Evolutionary conservation across 2,329 filamentous ascomycete species (phyloP).

Genomic region (Apiospora phragmitis): DNA sequence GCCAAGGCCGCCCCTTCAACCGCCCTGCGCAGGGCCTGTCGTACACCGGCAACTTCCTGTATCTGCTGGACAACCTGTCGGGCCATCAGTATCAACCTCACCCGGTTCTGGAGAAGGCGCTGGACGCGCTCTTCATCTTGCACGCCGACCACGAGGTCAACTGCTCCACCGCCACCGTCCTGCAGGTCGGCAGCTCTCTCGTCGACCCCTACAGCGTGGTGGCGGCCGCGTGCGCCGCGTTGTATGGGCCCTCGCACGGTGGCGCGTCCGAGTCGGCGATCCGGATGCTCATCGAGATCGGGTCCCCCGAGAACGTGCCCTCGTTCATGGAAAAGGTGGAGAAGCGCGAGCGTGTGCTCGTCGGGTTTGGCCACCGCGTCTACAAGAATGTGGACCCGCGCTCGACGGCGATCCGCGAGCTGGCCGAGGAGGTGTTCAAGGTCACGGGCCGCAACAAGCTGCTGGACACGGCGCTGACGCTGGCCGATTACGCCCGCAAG

Average conservation of each 20-base stretch:
- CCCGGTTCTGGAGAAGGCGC: conserved; percentile 48
- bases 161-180: conserved; percentile 54
- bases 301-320: conserved; percentile 50
- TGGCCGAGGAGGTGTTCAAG: conserved; percentile 50
- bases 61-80: conserved; percentile 53
- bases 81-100: conserved; percentile 48
- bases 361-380: conserved; percentile 56
- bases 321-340: conserved; percentile 51
- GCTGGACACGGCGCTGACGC: conserved; percentile 47
- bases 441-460: conserved; percentile 52
- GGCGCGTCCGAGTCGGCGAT: conserved; percentile 61
- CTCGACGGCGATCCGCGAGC: conserved; percentile 47
- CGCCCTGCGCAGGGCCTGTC: conserved; percentile 46
- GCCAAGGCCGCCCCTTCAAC: conserved; percentile 52
- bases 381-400: conserved; percentile 57
- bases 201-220: conserved; percentile 58
- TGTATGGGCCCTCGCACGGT: conserved; percentile 59
- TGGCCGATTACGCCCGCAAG: conserved; percentile 46
- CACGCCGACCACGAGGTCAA: conserved; percentile 62
- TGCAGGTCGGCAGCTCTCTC: conserved; percentile 57
- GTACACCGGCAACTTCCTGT: conserved; percentile 57
- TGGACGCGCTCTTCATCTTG: conserved; percentile 56
- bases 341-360: conserved; percentile 50
- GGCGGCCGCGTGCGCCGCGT: conserved; percentile 50
- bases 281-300: conserved; percentile 53